phyloP scores from a whole-genome alignment of 805 yeast genomes.

The Starmerella ratchasimensis region DNA sequence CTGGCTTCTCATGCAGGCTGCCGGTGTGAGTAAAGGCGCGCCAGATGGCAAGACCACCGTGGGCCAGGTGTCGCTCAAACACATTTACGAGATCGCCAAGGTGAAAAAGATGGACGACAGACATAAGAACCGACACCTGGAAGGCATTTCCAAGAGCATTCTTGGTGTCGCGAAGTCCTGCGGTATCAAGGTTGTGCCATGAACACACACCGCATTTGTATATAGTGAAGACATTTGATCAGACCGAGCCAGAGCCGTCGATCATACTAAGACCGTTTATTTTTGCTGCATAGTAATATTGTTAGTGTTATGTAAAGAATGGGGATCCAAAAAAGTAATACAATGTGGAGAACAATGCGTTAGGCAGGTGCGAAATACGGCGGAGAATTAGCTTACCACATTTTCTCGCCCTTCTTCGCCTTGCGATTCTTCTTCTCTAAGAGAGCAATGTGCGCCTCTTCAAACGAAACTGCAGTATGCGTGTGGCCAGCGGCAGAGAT shows the following conservation, averaged over 20 bases:
- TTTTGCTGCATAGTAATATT: neutral
- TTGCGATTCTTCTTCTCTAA: conserved; percentile 54
- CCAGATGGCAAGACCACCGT: conserved; percentile 37
- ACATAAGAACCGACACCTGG: conserved; percentile 55
- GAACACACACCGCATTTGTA: neutral
- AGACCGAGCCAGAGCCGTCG: too few relatives aligned
- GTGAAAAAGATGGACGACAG: conserved; percentile 75
- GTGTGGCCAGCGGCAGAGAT: conserved; percentile 47
- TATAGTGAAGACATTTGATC: neutral
- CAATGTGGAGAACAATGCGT: too few relatives aligned
- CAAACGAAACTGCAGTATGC: conserved; percentile 82
- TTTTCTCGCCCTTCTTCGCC: conserved; percentile 40
- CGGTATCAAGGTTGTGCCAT: conserved; percentile 73
- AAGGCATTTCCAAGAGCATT: conserved; percentile 67
- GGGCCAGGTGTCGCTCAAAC: conserved; percentile 68
- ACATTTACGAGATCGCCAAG: conserved; percentile 86
- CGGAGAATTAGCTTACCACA: too few relatives aligned
- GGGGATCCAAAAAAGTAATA: too few relatives aligned
- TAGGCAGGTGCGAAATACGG: too few relatives aligned
- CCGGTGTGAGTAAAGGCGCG: conserved; percentile 66
- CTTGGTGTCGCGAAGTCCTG: conserved; percentile 79
- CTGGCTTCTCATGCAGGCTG: conserved; percentile 69
- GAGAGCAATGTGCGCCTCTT: conserved; percentile 90
- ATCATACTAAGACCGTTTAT: neutral
- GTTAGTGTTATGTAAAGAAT: too few relatives aligned